These are phyloP conservation scores for Cryptosporidium sp. DNA, from an alignment of 169 alveolate species.

Conservation along the genomic window DNA sequence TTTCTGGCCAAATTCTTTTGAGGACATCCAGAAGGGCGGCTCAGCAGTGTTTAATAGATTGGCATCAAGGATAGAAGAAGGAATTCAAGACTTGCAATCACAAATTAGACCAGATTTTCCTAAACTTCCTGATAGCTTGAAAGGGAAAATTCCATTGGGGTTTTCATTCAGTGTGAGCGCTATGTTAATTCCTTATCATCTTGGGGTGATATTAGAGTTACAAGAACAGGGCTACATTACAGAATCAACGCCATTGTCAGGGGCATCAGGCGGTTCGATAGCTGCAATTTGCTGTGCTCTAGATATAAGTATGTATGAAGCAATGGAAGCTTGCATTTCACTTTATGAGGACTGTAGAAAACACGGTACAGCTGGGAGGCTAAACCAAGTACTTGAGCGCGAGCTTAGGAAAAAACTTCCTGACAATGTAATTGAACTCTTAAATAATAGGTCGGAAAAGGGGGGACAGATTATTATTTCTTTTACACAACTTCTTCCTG, in stretches of 20 bases:
- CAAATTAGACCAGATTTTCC: slow-evolving; percentile 70
- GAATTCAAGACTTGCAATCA: slow-evolving; percentile 71
- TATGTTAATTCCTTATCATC: slow-evolving; percentile 71
- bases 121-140: slow-evolving; percentile 26
- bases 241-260: slow-evolving; percentile 68
- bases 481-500: slow-evolving; percentile 68
- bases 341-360: slow-evolving; percentile 69
- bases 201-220: slow-evolving; percentile 69
- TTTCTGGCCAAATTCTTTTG: slow-evolving; percentile 70
- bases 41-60: slow-evolving; percentile 62
- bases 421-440: slow-evolving; percentile 61
- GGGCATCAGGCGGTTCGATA: slow-evolving; percentile 73
- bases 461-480: slow-evolving; percentile 66
- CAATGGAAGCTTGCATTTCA: slow-evolving; percentile 71
- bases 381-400: slow-evolving; percentile 49
- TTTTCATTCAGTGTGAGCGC: slow-evolving; percentile 74
- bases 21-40: slow-evolving; percentile 59
- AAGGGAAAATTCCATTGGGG: slow-evolving; percentile 43
- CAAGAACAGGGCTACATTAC: slow-evolving; percentile 70
- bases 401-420: slow-evolving; percentile 66
- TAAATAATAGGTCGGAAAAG: slow-evolving; percentile 54
- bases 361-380: slow-evolving; percentile 70
- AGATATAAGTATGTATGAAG: slow-evolving; percentile 70
- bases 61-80: slow-evolving; percentile 72
- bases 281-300: slow-evolving; percentile 72